These are phyloP conservation scores for Cenchrus fungigraminus DNA, from an alignment of 176 grass and related monocot species.

Conservation along the genomic window DNA sequence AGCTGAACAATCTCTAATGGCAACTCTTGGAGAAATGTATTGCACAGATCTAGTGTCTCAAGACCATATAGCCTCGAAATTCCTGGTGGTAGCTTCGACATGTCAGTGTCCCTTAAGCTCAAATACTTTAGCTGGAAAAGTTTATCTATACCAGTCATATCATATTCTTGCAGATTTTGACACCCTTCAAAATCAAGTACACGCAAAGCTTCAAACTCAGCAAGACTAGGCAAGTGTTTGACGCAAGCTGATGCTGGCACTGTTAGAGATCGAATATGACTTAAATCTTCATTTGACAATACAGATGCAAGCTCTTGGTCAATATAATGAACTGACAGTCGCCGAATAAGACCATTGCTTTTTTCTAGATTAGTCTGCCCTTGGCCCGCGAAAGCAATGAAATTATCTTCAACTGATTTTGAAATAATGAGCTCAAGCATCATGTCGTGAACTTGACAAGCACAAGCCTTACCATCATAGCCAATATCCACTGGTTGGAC, in stretches of 20 bases:
- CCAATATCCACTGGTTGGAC: neutral
- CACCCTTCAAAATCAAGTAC: neutral
- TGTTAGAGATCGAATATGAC: neutral
- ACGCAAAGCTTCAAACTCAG: neutral
- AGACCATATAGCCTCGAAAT: neutral
- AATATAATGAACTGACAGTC: neutral
- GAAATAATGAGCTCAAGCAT: constrained; percentile 29
- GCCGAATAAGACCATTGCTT: neutral
- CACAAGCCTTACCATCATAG: neutral
- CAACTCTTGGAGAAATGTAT: accelerated
- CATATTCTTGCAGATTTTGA: neutral
- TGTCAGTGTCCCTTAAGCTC: neutral
- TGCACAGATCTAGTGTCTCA: neutral
- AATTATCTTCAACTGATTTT: constrained; percentile 5
- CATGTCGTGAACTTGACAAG: constrained; percentile 28
- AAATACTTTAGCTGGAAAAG: neutral
- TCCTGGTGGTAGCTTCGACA: neutral
- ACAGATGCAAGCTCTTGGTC: neutral
- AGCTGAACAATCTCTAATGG: neutral
- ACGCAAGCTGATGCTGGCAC: neutral
- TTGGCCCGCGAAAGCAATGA: neutral
- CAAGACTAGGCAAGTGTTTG: neutral
- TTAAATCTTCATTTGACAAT: neutral
- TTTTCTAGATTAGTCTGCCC: neutral
- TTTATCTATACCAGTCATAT: neutral